Conservation (phyloP, 179 eudicot genomes). For the Heliamphora pulchella region DNA sequence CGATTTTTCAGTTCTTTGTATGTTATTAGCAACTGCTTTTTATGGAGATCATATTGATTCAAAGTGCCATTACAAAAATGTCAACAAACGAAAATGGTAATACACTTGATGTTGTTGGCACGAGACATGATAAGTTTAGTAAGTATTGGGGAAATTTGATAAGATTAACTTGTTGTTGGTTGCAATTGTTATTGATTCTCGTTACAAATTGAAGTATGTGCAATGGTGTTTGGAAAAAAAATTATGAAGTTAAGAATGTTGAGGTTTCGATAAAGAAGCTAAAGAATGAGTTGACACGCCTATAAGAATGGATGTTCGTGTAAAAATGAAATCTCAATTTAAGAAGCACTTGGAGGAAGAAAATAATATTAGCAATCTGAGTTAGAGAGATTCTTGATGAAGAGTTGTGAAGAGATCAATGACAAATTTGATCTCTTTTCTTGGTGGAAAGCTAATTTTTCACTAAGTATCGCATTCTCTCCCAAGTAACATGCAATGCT, state of each 20-base stretch:
- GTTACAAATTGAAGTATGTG: not conserved
- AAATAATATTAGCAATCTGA: not conserved
- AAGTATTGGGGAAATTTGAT: not conserved
- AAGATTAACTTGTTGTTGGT: not conserved
- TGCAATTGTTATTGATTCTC: not conserved
- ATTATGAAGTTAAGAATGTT: not conserved
- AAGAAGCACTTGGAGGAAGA: not conserved
- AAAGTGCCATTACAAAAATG: too few species aligned
- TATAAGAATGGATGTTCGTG: not conserved
- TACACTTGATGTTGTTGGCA: too few species aligned
- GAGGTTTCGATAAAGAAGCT: not conserved
- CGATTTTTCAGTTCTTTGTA: too few species aligned
- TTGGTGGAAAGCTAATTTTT: not conserved
- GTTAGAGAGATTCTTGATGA: not conserved
- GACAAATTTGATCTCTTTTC: not conserved
- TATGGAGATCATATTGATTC: too few species aligned
- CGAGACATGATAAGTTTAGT: too few species aligned
- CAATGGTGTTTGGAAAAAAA: not conserved
- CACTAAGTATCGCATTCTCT: not conserved
- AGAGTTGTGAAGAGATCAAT: not conserved
- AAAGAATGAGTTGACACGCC: not conserved
- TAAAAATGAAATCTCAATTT: not conserved
- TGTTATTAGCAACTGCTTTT: too few species aligned
- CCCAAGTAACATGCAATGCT: not conserved
- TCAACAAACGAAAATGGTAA: too few species aligned